These are phyloP conservation scores for Tetracladium setigerum DNA, from an alignment of 495 filamentous ascomycete species.

Conservation along the genomic window DNA sequence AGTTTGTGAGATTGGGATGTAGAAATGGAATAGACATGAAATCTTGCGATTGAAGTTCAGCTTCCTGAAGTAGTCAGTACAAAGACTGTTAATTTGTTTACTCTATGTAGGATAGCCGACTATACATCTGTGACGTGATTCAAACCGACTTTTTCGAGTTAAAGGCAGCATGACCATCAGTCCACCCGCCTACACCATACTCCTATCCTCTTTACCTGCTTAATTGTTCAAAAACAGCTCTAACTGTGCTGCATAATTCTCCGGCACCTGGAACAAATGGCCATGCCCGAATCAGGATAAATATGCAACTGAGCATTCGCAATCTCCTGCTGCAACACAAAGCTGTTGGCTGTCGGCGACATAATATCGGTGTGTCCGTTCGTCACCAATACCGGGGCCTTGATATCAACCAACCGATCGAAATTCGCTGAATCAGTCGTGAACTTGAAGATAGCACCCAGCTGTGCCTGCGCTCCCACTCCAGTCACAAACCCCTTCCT, in stretches of 20 bases:
- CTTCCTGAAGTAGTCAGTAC: no score
- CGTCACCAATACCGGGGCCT: conserved; percentile 26
- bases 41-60: no score
- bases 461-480: not conserved
- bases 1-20: no score
- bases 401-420: conserved; percentile 21
- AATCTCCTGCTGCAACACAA: conserved; percentile 21
- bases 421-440: not conserved
- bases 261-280: conserved; percentile 24
- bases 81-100: no score
- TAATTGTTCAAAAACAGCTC: not conserved
- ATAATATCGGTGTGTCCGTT: conserved; percentile 28
- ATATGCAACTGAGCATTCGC: conserved; percentile 24
- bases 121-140: no score
- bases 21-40: no score
- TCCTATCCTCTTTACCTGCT: no score
- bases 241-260: conserved; percentile 15
- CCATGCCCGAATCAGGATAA: conserved; percentile 27
- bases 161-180: no score
- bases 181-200: no score
- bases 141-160: no score
- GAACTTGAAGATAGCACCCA: not conserved
- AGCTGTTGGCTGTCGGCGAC: conserved; percentile 26
- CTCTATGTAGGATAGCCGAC: no score
- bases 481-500: conserved; percentile 1